phyloP scores from a whole-genome alignment of 768 basidiomycete genomes.

The Boletus pseudo-olivaceus region DNA sequence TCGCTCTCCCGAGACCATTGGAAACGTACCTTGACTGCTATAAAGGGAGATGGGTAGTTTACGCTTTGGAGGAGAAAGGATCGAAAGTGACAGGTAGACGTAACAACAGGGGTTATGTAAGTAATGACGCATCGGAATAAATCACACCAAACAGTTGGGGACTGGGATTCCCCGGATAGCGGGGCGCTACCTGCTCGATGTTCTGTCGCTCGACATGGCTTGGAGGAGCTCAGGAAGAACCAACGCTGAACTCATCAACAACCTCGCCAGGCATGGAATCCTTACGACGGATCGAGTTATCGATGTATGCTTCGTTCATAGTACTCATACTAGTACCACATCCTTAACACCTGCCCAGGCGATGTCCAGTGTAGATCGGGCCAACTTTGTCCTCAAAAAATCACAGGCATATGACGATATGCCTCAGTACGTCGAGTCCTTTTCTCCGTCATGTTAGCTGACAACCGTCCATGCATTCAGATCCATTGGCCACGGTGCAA shows the following conservation, averaged over 20 bases:
- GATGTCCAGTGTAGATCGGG: conserved; percentile 67
- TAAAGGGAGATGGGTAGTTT: neutral
- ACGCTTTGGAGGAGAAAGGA: too few relatives aligned
- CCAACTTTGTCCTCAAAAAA: conserved; percentile 55
- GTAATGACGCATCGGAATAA: conserved; percentile 3
- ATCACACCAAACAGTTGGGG: conserved; percentile 8
- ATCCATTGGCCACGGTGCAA: conserved; percentile 78
- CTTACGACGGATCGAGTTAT: conserved; percentile 53
- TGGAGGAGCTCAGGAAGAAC: conserved; percentile 73
- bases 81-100: too few relatives aligned
- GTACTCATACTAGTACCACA: neutral
- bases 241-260: conserved; percentile 70
- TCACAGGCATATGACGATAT: conserved; percentile 71
- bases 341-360: conserved; percentile 41
- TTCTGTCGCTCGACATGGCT: conserved; percentile 52
- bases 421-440: conserved; percentile 54
- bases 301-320: conserved; percentile 39
- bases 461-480: conserved; percentile 33
- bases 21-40: neutral
- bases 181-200: neutral
- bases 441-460: conserved; percentile 16
- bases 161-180: too few relatives aligned
- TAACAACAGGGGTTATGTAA: neutral
- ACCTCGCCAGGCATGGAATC: conserved; percentile 54
- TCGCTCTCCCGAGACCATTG: neutral